Evolutionary conservation across 345 rosid genomes (phyloP).

Genomic region (Streptanthus diversifolius): DNA sequence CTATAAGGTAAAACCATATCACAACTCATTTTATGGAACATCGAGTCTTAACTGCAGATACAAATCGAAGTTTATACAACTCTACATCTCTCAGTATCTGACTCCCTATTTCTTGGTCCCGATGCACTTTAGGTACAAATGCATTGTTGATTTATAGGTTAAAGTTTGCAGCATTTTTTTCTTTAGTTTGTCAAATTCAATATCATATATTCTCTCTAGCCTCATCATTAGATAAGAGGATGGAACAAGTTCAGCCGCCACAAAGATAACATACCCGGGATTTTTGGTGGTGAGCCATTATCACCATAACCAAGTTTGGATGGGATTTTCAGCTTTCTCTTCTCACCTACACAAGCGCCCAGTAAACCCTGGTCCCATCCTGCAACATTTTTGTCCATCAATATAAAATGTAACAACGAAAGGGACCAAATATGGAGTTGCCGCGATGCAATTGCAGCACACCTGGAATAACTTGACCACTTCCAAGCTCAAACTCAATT

Average conservation of each 20-base stretch:
- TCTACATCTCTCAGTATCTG: not conserved
- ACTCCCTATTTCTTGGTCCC: no score
- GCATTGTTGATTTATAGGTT: not conserved
- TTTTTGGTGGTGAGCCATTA: constrained; percentile 90
- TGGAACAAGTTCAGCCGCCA: not conserved
- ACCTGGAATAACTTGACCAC: constrained; percentile 97
- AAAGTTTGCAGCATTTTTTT: not conserved
- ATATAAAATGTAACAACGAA: not conserved
- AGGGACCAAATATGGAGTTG: not conserved
- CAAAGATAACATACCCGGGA: constrained; percentile 57
- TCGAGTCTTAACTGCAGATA: not conserved
- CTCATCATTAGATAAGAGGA: not conserved
- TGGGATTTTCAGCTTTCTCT: constrained; percentile 91
- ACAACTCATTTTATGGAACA: not conserved
- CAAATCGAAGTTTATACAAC: not conserved
- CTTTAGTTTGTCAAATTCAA: not conserved
- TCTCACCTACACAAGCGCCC: constrained; percentile 88
- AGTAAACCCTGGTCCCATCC: constrained; percentile 98
- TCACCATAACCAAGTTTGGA: constrained; percentile 90
- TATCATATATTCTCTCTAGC: constrained; percentile 1
- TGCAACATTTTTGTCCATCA: constrained; percentile 26
- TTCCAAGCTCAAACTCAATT: constrained; percentile 90
- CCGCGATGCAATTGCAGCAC: not conserved
- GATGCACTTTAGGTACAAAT: not conserved
- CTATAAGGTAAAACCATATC: not conserved